Conservation (phyloP, 148 eudicot species). For the Cornus suecica region DNA sequence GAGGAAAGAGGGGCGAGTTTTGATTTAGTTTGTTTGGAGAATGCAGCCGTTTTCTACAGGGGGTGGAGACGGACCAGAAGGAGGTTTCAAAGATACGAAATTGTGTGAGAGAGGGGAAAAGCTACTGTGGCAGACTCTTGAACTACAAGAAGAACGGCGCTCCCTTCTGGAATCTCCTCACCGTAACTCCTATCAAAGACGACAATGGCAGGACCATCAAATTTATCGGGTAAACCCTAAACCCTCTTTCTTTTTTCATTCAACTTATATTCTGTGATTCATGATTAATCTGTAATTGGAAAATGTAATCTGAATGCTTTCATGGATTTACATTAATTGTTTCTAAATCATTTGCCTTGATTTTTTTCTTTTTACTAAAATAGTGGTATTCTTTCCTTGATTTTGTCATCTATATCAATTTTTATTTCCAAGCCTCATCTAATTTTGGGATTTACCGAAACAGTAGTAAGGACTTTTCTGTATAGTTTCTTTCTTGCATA, state of each 20-base stretch:
- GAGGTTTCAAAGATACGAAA: constrained; percentile 80
- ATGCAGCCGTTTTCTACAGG: constrained; percentile 94
- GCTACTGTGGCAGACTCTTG: constrained; percentile 88
- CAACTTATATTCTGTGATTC: no score
- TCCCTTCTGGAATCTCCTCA: constrained; percentile 98
- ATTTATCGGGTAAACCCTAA: constrained; percentile 97
- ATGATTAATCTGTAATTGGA: not conserved
- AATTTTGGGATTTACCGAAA: not conserved
- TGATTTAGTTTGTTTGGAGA: constrained; percentile 13
- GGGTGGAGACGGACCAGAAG: constrained; percentile 75
- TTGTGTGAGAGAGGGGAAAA: constrained; percentile 66
- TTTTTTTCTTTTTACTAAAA: no score
- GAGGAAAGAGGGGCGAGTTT: not conserved
- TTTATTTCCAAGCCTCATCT: not conserved
- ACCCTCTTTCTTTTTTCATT: no score
- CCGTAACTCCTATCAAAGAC: constrained; percentile 87
- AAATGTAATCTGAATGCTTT: not conserved
- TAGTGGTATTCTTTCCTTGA: no score
- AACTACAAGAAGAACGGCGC: constrained; percentile 96
- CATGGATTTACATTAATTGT: not conserved
- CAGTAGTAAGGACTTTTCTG: not conserved
- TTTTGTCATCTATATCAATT: no score
- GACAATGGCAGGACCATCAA: constrained; percentile 73
- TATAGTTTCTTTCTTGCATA: not conserved
- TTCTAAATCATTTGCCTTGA: not conserved